Conservation (phyloP, 2,329 filamentous ascomycete species). For the Cladophialophora yegresii region DNA sequence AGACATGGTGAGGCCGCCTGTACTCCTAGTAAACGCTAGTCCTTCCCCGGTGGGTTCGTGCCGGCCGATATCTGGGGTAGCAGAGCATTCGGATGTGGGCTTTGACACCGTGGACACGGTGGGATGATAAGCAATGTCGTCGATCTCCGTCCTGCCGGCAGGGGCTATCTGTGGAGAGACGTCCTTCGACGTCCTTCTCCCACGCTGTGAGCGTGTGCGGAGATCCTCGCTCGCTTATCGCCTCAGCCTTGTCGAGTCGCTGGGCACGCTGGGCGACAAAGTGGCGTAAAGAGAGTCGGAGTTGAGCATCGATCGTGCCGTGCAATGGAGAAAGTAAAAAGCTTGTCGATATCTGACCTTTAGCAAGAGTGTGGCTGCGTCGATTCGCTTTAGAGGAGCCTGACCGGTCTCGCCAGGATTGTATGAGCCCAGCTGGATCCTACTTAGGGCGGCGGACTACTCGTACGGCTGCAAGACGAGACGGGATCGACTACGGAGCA, state of each 20-base stretch:
- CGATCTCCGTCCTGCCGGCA: neutral
- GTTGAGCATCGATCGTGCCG: neutral
- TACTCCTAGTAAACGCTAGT: neutral
- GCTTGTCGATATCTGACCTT: neutral
- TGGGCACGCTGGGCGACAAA: neutral
- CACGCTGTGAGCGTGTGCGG: neutral
- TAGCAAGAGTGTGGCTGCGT: neutral
- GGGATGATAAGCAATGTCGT: neutral
- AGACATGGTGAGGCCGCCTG: slow-evolving; percentile 5
- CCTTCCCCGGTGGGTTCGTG: neutral
- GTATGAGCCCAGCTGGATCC: neutral
- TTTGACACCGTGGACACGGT: neutral
- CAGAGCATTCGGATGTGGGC: neutral
- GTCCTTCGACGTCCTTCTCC: slow-evolving; percentile 1
- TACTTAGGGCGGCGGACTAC: too few species aligned
- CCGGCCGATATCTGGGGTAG: slow-evolving; percentile 5
- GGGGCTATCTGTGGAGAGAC: neutral
- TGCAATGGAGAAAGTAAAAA: neutral
- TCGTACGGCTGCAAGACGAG: neutral
- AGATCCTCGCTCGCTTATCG: slow-evolving; percentile 10
- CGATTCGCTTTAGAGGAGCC: neutral
- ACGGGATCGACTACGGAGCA: neutral
- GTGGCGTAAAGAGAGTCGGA: neutral
- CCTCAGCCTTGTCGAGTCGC: neutral
- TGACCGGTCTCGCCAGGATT: neutral